Evolutionary conservation across 768 basidiomycete genomes (phyloP), one percentile per base, ranked within the genome.

Genomic region (Collybia sp.): DNA sequence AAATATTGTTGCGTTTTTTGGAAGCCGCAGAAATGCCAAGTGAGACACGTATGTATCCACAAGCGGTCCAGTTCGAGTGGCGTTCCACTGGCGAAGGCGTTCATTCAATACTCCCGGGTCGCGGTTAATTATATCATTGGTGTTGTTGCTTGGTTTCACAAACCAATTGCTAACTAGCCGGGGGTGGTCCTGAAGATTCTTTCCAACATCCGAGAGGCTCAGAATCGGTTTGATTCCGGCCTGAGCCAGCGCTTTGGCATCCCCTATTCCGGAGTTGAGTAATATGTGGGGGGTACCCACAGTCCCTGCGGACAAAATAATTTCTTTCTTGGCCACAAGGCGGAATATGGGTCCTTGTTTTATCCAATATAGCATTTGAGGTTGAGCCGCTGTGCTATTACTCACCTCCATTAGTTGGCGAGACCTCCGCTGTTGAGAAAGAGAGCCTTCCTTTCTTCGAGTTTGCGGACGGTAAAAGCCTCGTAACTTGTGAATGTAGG

Each of bases 251-350:
- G 47, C 41, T 6, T 50, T 44, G 19, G 30, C 42, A 18, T 61
- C 55, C 5, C 65, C 64, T 18, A 68, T 59, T 8, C 65, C 65
- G 2, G 65, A 66, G 30, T 56, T 49, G 40, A 64, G 38, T 1
- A 66, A 39, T 6, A 66, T 58, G 2, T 66, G 62, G 0, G 70
- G 65, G 2, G 70, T 69, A 8, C 63, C 66, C 35, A 71, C 53
- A 2, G 64, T 40, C 1, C 72, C 72, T 12, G 65, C 66, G 0
- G 62, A 59, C 5, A 85, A 52, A 13, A 85, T 68, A 45, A 85
- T 65, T 52, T 85, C 82, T 49, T 76, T 77, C 46, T 53, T 58
- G 1, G 80, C 82, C 1, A 51, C 60, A 1, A 60, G 43, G 17
- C 39, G 46, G 6, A 25, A 35, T 18, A 51, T 38, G 11, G 34